Evolutionary conservation across 2,329 filamentous ascomycete species (phyloP).

Genomic region (Fusarium torulosum): DNA sequence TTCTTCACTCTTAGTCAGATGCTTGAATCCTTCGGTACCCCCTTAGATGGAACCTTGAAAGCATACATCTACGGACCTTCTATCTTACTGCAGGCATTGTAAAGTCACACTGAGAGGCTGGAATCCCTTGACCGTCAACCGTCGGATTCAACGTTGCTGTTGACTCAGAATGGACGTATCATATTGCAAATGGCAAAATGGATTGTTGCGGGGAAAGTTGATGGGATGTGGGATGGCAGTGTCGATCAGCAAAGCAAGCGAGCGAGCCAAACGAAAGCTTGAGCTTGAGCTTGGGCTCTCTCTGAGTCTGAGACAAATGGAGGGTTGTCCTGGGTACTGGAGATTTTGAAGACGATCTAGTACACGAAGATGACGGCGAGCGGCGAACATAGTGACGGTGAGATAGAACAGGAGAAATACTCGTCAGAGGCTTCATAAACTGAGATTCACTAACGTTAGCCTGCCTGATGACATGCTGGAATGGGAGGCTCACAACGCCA

Average conservation of each 20-base stretch:
- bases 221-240: slow-evolving; percentile 15
- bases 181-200: not conserved
- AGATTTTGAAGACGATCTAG: slow-evolving; percentile 11
- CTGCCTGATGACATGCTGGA: slow-evolving; percentile 26
- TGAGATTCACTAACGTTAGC: not conserved
- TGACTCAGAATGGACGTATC: slow-evolving; percentile 11
- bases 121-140: not conserved
- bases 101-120: not conserved
- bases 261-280: not conserved
- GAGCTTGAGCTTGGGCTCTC: not conserved
- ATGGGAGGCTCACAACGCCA: slow-evolving; percentile 28
- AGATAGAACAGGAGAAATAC: not conserved
- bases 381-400: not conserved
- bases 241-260: slow-evolving; percentile 25
- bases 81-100: not conserved
- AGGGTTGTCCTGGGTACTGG: slow-evolving; percentile 10
- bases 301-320: slow-evolving; percentile 21
- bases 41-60: too few species aligned
- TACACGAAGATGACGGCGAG: not conserved
- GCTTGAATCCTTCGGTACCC: too few species aligned
- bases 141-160: not conserved
- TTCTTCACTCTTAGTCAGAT: too few species aligned
- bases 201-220: slow-evolving; percentile 27
- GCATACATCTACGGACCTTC: too few species aligned
- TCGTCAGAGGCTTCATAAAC: slow-evolving; percentile 3